Conservation (phyloP, 305 asterid genomes). For the Plantago rigida region DNA sequence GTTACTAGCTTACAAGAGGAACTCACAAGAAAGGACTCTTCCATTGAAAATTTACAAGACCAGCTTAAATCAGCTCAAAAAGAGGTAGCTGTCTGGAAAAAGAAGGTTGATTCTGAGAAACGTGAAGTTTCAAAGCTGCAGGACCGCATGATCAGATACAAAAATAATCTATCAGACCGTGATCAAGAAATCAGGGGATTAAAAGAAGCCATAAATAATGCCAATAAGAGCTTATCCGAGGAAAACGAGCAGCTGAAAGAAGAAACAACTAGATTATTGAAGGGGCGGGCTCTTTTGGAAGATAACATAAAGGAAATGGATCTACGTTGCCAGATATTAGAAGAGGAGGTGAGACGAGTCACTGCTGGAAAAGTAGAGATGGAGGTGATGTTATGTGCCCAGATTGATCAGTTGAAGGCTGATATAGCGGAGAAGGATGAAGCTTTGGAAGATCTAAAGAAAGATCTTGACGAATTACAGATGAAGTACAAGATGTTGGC, state of each 20-base stretch:
- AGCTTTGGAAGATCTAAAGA: constrained; percentile 35
- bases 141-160: constrained; percentile 66
- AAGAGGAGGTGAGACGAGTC: constrained; percentile 59
- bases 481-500: constrained; percentile 26
- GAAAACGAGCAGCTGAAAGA: constrained; percentile 57
- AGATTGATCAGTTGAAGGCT: constrained; percentile 40
- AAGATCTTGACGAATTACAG: constrained; percentile 26
- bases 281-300: constrained; percentile 57
- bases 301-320: constrained; percentile 60
- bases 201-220: constrained; percentile 58
- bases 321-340: constrained; percentile 57
- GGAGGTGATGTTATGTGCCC: constrained; percentile 37
- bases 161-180: constrained; percentile 58
- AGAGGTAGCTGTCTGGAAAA: constrained; percentile 51
- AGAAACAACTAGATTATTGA: constrained; percentile 44
- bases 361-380: constrained; percentile 46
- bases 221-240: constrained; percentile 68
- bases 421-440: constrained; percentile 40
- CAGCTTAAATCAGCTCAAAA: constrained; percentile 51
- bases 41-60: constrained; percentile 35
- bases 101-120: constrained; percentile 53
- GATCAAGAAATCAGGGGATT: constrained; percentile 72
- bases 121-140: constrained; percentile 57
- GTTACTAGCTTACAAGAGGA: constrained; percentile 39
- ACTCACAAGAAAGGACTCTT: constrained; percentile 35